These are phyloP conservation scores for Chrysoporthe cubensis DNA, from an alignment of 2,329 filamentous ascomycete species.

Conservation along the genomic window DNA sequence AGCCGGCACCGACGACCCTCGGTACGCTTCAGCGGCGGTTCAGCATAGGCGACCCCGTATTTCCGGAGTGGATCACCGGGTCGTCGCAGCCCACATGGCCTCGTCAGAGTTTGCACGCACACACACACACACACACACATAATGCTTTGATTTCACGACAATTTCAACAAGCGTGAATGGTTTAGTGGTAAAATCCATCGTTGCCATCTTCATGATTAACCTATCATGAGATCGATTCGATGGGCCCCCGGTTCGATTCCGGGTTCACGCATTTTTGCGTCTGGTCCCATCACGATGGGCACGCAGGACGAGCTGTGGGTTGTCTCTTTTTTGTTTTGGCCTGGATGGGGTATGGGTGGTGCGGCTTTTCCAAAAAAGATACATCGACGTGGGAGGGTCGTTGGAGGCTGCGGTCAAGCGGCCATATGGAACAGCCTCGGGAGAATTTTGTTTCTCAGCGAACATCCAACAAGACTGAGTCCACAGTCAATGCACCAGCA, in stretches of 20 bases:
- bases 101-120: background rate
- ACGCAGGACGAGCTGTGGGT: background rate
- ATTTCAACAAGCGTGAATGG: conserved; percentile 10
- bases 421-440: no score
- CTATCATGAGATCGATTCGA: background rate
- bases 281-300: background rate
- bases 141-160: background rate
- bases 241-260: conserved; percentile 16
- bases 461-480: no score
- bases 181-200: conserved; percentile 22
- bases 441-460: no score
- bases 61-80: background rate
- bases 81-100: background rate
- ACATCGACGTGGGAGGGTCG: background rate
- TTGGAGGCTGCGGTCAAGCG: background rate
- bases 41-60: background rate
- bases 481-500: no score
- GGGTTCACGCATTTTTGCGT: conserved; percentile 6
- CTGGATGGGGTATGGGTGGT: background rate
- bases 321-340: background rate
- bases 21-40: background rate
- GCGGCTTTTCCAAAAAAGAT: background rate
- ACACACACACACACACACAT: background rate
- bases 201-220: conserved; percentile 3
- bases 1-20: no score